Conservation (phyloP, 345 rosid species). For the Boechera divaricarpa region DNA sequence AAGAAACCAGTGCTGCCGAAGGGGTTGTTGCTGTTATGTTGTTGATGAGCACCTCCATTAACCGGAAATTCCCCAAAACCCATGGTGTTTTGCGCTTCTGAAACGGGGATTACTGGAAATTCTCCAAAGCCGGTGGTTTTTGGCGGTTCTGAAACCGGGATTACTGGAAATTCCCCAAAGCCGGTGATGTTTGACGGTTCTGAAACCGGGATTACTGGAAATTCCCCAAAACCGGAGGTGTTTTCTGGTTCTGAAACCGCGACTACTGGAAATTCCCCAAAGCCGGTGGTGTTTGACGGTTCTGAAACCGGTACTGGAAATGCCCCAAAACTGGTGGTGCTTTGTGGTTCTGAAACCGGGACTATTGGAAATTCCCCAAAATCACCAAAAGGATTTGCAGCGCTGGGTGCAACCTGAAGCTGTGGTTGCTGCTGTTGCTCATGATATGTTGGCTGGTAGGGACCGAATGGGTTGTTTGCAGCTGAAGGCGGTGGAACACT, state of each 20-base stretch:
- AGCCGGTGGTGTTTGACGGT: not conserved
- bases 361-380: slow-evolving; percentile 1
- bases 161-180: slow-evolving; percentile 4
- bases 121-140: not conserved
- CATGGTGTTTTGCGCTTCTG: not conserved
- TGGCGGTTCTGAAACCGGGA: not conserved
- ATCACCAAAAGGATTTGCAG: slow-evolving; percentile 87
- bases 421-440: slow-evolving; percentile 51
- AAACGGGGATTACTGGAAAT: not conserved
- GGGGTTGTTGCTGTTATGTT: slow-evolving; percentile 76
- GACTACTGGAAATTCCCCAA: not conserved
- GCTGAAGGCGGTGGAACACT: slow-evolving; percentile 49
- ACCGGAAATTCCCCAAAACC: slow-evolving; percentile 25
- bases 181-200: not conserved
- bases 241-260: not conserved
- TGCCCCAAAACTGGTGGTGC: not conserved
- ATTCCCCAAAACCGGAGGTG: not conserved
- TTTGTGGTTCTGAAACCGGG: not conserved
- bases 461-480: slow-evolving; percentile 68
- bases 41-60: slow-evolving; percentile 47
- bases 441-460: slow-evolving; percentile 61
- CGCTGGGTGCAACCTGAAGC: slow-evolving; percentile 52
- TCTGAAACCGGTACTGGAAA: not conserved
- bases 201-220: not conserved
- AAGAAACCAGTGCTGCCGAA: slow-evolving; percentile 76